Evolutionary conservation across 23 red algal species (phyloP).

Genomic region (Gracilaria domingensis): DNA sequence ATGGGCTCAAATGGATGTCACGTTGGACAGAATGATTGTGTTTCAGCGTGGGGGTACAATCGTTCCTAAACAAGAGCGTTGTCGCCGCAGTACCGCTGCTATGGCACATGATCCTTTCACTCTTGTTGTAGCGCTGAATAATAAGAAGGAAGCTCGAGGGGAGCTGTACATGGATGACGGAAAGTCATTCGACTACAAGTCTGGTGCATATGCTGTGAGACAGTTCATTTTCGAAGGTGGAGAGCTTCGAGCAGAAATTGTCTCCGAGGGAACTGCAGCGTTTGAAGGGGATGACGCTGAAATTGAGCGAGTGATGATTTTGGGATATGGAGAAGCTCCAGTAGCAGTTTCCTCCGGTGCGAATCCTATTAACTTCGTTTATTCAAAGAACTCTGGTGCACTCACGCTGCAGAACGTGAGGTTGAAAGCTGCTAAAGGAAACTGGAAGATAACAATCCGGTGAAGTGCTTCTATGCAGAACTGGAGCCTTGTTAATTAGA

Average conservation of each 20-base stretch:
- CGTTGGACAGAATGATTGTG: slow-evolving; percentile 70
- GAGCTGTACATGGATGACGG: slow-evolving; percentile 91
- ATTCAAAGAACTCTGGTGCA: slow-evolving; percentile 19
- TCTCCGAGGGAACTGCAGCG: slow-evolving; percentile 23
- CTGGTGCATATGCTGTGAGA: slow-evolving; percentile 61
- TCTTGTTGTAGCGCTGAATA: slow-evolving; percentile 84
- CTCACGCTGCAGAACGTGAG: slow-evolving; percentile 45
- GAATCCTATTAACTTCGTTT: slow-evolving; percentile 25
- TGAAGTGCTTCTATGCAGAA: not conserved
- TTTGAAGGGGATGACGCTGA: slow-evolving; percentile 47
- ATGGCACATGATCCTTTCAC: slow-evolving; percentile 83
- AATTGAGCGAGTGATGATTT: slow-evolving; percentile 61
- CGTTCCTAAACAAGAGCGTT: slow-evolving; percentile 80
- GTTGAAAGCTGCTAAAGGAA: slow-evolving; percentile 18
- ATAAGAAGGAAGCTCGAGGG: slow-evolving; percentile 60
- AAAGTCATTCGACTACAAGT: slow-evolving; percentile 69
- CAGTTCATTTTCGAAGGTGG: slow-evolving; percentile 50
- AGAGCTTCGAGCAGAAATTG: slow-evolving; percentile 38
- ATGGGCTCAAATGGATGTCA: slow-evolving; percentile 13
- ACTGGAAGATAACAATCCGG: slow-evolving; percentile 38
- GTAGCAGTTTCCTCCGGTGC: not conserved
- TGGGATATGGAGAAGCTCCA: slow-evolving; percentile 60
- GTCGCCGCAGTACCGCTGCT: slow-evolving; percentile 64
- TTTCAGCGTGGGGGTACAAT: slow-evolving; percentile 91
- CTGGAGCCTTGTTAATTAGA: not conserved